phyloP scores from a whole-genome alignment of 768 basidiomycete species.

The Saitozyma sp. region DNA sequence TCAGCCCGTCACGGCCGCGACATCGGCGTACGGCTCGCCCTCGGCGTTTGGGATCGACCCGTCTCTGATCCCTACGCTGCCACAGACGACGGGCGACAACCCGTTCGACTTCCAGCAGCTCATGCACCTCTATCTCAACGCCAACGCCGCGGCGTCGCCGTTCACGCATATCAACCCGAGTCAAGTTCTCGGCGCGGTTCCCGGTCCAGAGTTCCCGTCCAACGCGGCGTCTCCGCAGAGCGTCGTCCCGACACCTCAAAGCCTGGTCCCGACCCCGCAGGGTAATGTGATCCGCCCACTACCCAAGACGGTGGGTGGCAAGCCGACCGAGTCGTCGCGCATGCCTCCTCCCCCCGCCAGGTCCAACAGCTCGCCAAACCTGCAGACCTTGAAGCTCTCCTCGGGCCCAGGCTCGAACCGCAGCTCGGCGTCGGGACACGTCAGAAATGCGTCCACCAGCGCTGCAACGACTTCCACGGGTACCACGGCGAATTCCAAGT shows the following conservation, averaged over 20 bases:
- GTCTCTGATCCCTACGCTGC: slow-evolving; percentile 9
- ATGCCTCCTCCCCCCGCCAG: slow-evolving; percentile 31
- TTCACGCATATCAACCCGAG: slow-evolving; percentile 74
- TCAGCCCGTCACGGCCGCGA: slow-evolving; percentile 29
- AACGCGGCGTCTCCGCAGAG: slow-evolving; percentile 45
- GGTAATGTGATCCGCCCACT: slow-evolving; percentile 35
- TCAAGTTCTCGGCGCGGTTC: slow-evolving; percentile 63
- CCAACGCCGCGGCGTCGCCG: slow-evolving; percentile 45
- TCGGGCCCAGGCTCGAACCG: slow-evolving; percentile 11
- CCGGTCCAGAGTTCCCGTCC: slow-evolving; percentile 39
- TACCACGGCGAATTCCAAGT: slow-evolving; percentile 1
- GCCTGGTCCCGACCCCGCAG: neutral
- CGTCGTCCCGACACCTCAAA: slow-evolving; percentile 14
- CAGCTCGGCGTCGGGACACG: slow-evolving; percentile 15
- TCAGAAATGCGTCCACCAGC: slow-evolving; percentile 18
- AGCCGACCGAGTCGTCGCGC: slow-evolving; percentile 15
- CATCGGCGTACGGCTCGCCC: slow-evolving; percentile 34
- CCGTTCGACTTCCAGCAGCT: slow-evolving; percentile 52
- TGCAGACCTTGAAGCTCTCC: slow-evolving; percentile 33
- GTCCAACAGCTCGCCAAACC: slow-evolving; percentile 47
- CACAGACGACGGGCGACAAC: slow-evolving; percentile 22
- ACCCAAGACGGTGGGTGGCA: slow-evolving; percentile 44
- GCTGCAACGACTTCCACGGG: neutral
- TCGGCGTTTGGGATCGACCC: slow-evolving; percentile 14
- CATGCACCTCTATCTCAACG: slow-evolving; percentile 52